Base-by-base conservation (phyloP, 2,329 filamentous ascomycete genomes). In the Cercospora sp. region DNA sequence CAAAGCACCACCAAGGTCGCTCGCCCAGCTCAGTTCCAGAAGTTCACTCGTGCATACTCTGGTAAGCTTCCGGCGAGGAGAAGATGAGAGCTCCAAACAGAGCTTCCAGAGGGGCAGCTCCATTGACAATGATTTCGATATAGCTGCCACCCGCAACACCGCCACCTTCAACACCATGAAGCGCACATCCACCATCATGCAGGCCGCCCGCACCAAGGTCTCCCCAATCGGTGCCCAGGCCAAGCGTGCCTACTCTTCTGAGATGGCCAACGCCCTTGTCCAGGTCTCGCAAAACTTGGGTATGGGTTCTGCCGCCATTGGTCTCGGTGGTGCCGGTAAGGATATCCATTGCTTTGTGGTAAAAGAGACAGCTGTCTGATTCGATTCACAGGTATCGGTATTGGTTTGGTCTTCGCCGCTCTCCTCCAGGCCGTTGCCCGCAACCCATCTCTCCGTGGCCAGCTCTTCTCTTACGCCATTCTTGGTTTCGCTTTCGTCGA, bases 391-490 rank as follows among this genome's bases (percentile, higher is more conserved):
- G 91, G 92, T 93, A 92, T 95, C 84, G 92, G 92, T 92, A 96
- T 95, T 85, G 92, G 92, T 88, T 89, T 94, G 81, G 92, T 96
- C 82, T 96, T 96, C 89, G 92, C 91, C 81, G 90, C 91, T 80
- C 91, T 96, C 82, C 88, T 96, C 81, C 90, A 91, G 84, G 89
- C 89, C 86, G 92, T 95, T 83, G 91, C 92, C 87, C 92, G 92
- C 87, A 97, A 97, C 91, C 92, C 92, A 80, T 91, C 91, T 81
- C 91, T 96, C 86, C 91, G 92, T 86, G 92, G 92, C 83, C 93
- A 96, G 89, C 92, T 97, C 81, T 97, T 95, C 91, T 92, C 91
- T 77, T 94, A 95, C 86, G 92, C 92, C 88, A 94, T 95, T 91
- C 87, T 95, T 81, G 92, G 92, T 87, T 95, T 95, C 87, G 92